Conservation (phyloP, 805 yeast species). For the Candida rishiriensis region DNA sequence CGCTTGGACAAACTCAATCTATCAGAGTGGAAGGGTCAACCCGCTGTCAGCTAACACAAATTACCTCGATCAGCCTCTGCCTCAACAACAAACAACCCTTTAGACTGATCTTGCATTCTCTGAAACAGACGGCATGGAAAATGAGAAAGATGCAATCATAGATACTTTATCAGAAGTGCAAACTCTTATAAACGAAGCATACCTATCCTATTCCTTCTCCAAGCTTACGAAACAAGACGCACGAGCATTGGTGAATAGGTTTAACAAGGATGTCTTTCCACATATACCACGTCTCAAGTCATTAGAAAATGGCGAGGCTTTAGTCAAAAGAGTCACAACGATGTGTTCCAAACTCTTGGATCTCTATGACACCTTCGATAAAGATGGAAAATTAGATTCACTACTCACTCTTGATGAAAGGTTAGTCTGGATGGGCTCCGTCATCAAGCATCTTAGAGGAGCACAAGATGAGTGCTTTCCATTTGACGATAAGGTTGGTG, state of each 20-base stretch:
- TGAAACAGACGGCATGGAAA: no score
- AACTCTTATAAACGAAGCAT: slow-evolving; percentile 1
- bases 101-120: no score
- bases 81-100: no score
- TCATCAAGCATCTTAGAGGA: slow-evolving; percentile 3
- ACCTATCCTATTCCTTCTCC: slow-evolving; percentile 3
- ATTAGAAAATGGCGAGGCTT: neutral
- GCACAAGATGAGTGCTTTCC: neutral
- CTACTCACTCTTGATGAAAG: slow-evolving; percentile 12
- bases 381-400: neutral
- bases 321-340: slow-evolving; percentile 1
- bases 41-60: no score
- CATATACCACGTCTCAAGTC: neutral
- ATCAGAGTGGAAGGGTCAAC: no score
- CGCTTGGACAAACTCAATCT: no score
- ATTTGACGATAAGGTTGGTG: slow-evolving; percentile 5
- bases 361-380: slow-evolving; percentile 8
- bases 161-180: slow-evolving; percentile 4
- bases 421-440: slow-evolving; percentile 22
- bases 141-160: no score
- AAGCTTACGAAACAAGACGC: slow-evolving; percentile 2
- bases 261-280: slow-evolving; percentile 3
- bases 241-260: slow-evolving; percentile 4
- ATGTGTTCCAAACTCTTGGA: slow-evolving; percentile 9
- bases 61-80: no score